Base-by-base conservation (phyloP, 768 basidiomycete species). In the Erythrobasidium yunnanense region DNA sequence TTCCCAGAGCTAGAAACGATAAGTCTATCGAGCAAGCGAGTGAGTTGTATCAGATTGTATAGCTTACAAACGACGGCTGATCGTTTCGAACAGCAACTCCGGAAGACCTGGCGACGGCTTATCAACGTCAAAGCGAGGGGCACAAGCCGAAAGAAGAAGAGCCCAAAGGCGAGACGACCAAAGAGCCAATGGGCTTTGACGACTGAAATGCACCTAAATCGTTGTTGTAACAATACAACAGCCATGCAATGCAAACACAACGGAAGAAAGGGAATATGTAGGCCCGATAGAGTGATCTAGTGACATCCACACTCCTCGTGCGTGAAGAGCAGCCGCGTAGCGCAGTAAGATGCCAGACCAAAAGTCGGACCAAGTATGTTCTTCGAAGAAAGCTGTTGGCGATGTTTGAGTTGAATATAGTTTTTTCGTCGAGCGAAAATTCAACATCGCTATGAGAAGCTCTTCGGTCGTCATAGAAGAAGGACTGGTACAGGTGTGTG, bases 21-120 rank as follows among this genome's bases (percentile, higher is more conserved):
- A 68, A 68, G 38, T 34, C 42, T n/a, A 52, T 53, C 38, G 67
- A 65, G 35, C 67, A 68, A 65, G 67, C 67, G 18, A 68, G 67
- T 68, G 34, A 32, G 67, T 53, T 5, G 1, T 1, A 4, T 22
- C 45, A 20, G 29, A 18, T 18, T 30, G 25, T 46, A 11, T 7
- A 5, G 42, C 17, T 25, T n/a, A 20, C 30, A 4, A 11, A 18
- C 15, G 4, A 15, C 30, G 38, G 25, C 27, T 33, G n/a, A 2
- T 38, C 18, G 29, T 1, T 15, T 18, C 18, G 8, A 6, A 11
- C 50, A 68, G 67, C 67, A 29, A 68, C 67, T 22, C 67, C 67
- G 11, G 30, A 65, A 53, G 67, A 68, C 18, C 34, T 68, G 2
- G 67, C 67, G 1, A 60, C 35, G 7, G 67, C 67, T 20, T 68